Evolutionary conservation across 1,284 basidiomycete species (phyloP).

Genomic region (Macrocystidia cucumis): DNA sequence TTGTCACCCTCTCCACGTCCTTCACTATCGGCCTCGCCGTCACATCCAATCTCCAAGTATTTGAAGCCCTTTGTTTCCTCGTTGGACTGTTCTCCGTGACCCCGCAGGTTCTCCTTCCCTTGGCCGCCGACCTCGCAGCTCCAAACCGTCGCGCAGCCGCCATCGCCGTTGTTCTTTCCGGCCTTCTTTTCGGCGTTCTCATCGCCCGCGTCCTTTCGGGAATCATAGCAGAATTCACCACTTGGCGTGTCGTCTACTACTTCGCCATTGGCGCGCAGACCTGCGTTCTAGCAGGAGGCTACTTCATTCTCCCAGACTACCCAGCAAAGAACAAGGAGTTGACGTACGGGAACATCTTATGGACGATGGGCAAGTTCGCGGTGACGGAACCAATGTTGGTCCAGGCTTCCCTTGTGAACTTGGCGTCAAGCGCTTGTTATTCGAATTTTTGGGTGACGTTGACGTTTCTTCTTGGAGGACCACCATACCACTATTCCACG

Average conservation of each 20-base stretch:
- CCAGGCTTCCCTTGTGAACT: constrained; percentile 51
- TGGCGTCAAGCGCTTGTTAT: constrained; percentile 51
- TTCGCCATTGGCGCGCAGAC: constrained; percentile 52
- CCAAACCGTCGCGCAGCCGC: constrained; percentile 53
- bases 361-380: constrained; percentile 61
- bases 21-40: constrained; percentile 49
- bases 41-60: constrained; percentile 34
- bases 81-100: constrained; percentile 46
- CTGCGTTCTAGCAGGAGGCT: constrained; percentile 43
- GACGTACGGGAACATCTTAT: constrained; percentile 53
- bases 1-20: constrained; percentile 33
- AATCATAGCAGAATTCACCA: constrained; percentile 51
- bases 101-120: constrained; percentile 50
- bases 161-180: constrained; percentile 60
- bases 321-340: constrained; percentile 54
- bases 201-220: constrained; percentile 62
- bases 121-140: constrained; percentile 60
- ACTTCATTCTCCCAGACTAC: constrained; percentile 60
- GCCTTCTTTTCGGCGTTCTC: constrained; percentile 66
- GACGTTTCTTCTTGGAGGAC: constrained; percentile 61
- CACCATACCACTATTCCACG: constrained; percentile 63
- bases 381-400: constrained; percentile 64
- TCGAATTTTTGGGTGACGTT: constrained; percentile 64
- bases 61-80: constrained; percentile 48
- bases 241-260: constrained; percentile 63